Percentiles rank a stretch among this genome's conserved stretches.
phyloP scores from a whole-genome alignment of 2,329 filamentous ascomycete genomes.

The Trichoderma sp. region DNA sequence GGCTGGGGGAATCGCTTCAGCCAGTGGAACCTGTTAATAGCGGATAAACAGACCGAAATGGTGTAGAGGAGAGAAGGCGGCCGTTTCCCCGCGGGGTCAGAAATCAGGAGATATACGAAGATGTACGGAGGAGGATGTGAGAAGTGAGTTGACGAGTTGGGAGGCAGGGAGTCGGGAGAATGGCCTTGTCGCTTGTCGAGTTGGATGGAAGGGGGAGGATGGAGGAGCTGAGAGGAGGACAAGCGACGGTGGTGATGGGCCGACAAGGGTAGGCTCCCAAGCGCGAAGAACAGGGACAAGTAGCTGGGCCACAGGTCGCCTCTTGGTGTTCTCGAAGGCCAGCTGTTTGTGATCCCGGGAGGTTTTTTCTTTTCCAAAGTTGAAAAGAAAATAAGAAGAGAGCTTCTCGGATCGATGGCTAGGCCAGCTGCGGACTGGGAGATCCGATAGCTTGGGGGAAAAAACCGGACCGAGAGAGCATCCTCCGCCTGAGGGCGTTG shows the following conservation, averaged over 20 bases:
- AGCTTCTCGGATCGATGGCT: constrained; percentile 5
- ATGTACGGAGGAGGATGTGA: constrained; percentile 19
- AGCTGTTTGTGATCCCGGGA: neutral
- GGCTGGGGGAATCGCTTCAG: constrained; percentile 18
- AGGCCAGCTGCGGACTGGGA: constrained; percentile 17
- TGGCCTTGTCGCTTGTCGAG: constrained; percentile 19
- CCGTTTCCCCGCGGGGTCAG: constrained; percentile 26
- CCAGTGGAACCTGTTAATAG: constrained; percentile 19
- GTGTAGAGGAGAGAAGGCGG: constrained; percentile 26
- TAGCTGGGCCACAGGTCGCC: neutral
- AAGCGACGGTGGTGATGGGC: constrained; percentile 19
- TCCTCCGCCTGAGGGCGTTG: constrained; percentile 16
- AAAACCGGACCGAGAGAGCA: constrained; percentile 26
- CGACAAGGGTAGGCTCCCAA: neutral
- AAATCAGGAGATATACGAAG: constrained; percentile 7
- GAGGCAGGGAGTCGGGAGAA: constrained; percentile 13
- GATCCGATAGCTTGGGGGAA: constrained; percentile 25
- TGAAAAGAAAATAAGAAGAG: constrained; percentile 11
- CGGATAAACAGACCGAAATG: constrained; percentile 28
- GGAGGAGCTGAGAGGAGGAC: constrained; percentile 17
- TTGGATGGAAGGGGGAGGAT: neutral
- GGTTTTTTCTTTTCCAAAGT: neutral
- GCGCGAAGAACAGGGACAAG: constrained; percentile 3
- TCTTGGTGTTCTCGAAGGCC: constrained; percentile 6
- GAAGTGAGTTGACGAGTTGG: constrained; percentile 1